Evolutionary conservation across 345 rosid genomes (phyloP), one percentile per base, ranked within the genome.

Genomic region (Hibiscus syriacus): DNA sequence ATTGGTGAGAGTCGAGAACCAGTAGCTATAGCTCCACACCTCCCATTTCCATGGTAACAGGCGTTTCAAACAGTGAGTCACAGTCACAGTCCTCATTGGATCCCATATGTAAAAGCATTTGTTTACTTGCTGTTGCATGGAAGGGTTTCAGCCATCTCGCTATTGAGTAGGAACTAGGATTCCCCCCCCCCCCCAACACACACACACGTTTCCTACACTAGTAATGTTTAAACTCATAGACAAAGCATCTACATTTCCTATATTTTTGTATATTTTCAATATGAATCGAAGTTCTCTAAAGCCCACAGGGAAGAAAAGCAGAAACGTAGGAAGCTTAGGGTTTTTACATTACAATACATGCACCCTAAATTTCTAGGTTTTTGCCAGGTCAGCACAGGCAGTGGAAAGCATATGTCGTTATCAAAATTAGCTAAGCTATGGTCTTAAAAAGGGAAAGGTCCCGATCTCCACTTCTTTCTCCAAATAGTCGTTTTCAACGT

Each of bases 31-130:
- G 49, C 49, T 45, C 49, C 1, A 29, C 29, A 39, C 50, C 66
- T 62, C 66, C 34, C 52, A 41, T 41, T 23, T 62, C 52, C 50
- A 62, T 62, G 52, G 66, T 23, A 22, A 61, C 48, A 36, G 49
- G 8, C 12, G 48, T 67, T 70, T 19, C 39, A 27, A 72, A 72
- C 74, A 72, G 79, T 60, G 79, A n/a, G n/a, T n/a, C n/a, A n/a
- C n/a, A n/a, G n/a, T 80, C 4, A 19, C 9, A 0, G 34, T 17
- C 17, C 32, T 59, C 74, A 65, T 65, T 71, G 78, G 76, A 76
- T 74, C 72, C 74, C 49, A 65, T 72, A 65, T 56, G 64, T 55
- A 74, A 74, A 16, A 67, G 63, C 30, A 17, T 16, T 36, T 36
- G 11, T 36, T 36, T 12, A 38, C n/a, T n/a, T n/a, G 30, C 67